A percentile compares a stretch with the other conserved stretches of the same genome.
These are phyloP conservation scores for Lentinus tigrinus DNA, from an alignment of 768 basidiomycete genomes.

Conservation along the genomic window DNA sequence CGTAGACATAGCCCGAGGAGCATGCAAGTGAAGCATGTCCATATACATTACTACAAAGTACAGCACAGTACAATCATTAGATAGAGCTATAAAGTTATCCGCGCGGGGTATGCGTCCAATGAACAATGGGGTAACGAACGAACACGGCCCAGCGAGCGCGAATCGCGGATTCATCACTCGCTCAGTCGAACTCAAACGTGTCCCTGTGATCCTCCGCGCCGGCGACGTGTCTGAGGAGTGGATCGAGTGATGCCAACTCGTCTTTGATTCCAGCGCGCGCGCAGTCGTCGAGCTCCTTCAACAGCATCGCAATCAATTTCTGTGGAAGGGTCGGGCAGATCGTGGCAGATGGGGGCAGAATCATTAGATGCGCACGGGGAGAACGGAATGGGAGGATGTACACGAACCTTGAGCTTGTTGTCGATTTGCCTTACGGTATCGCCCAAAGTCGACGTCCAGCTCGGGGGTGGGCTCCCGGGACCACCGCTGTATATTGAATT, in stretches of 20 bases:
- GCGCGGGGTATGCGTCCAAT: background rate
- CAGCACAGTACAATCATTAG: constrained; percentile 20
- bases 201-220: constrained; percentile 37
- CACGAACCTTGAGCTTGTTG: constrained; percentile 74
- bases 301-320: constrained; percentile 79
- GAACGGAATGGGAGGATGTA: background rate
- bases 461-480: constrained; percentile 51
- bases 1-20: too few relatives aligned
- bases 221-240: constrained; percentile 62
- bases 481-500: constrained; percentile 28
- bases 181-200: constrained; percentile 35
- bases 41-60: constrained; percentile 8
- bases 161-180: background rate
- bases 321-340: constrained; percentile 29
- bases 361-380: background rate
- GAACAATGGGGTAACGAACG: background rate
- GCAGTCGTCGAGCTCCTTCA: constrained; percentile 84
- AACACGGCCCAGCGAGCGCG: background rate
- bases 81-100: constrained; percentile 25
- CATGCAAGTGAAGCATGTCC: background rate
- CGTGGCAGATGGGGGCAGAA: constrained; percentile 6
- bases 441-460: constrained; percentile 60
- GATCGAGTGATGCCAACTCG: constrained; percentile 80
- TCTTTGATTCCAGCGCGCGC: constrained; percentile 81
- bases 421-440: constrained; percentile 83